Conservation (phyloP, 148 eudicot genomes). For the Amaranthus palmeri region DNA sequence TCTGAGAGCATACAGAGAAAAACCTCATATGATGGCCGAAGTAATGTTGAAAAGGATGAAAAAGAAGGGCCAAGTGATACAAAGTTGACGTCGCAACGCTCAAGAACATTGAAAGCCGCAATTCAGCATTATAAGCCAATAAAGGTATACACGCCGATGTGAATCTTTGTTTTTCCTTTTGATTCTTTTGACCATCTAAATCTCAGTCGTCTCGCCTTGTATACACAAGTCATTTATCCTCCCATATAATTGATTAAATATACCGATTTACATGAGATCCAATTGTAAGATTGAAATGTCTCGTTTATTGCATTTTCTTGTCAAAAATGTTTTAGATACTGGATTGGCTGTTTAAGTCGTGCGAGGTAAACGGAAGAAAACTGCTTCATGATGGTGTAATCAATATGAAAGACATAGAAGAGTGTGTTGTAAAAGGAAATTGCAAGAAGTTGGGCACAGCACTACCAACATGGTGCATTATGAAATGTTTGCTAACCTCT, state of each 20-base stretch:
- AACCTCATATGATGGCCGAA: conserved; percentile 28
- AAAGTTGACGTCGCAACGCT: conserved; percentile 56
- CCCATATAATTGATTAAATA: background rate
- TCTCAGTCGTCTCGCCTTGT: background rate
- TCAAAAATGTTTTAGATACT: conserved; percentile 44
- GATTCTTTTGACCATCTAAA: too few relatives aligned
- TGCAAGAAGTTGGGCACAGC: conserved; percentile 63
- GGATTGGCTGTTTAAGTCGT: conserved; percentile 89
- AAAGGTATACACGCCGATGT: conserved; percentile 35
- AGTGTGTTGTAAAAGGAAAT: conserved; percentile 56
- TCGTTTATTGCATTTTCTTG: background rate
- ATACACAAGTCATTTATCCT: background rate
- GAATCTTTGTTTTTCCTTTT: too few relatives aligned
- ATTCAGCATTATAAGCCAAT: conserved; percentile 70
- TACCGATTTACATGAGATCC: background rate
- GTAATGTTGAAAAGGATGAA: conserved; percentile 28
- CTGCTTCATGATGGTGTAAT: conserved; percentile 68
- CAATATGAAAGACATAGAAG: conserved; percentile 64
- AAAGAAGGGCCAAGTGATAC: conserved; percentile 44
- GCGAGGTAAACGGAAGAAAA: conserved; percentile 66
- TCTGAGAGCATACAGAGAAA: conserved; percentile 26
- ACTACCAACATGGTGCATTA: conserved; percentile 81
- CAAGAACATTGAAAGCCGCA: conserved; percentile 60
- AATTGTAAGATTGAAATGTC: background rate
- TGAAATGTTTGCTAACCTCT: conserved; percentile 71